Evolutionary conservation across 305 asterid species (phyloP), one percentile per base, ranked within the genome.

Genomic region (Nicotiana rustica): DNA sequence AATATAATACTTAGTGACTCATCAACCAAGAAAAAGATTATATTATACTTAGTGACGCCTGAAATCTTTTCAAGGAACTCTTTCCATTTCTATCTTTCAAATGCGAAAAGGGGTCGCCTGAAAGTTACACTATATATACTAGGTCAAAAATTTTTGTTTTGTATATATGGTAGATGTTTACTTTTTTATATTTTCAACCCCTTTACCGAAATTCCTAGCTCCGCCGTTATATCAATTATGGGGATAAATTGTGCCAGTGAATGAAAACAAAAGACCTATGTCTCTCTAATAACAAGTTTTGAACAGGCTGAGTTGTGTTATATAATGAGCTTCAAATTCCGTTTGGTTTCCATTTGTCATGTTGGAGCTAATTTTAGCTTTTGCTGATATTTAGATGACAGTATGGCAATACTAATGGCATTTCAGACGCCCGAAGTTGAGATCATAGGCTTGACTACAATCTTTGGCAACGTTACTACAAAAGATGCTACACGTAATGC

Each of bases 331-430:
- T 56, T 64, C 81, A 68, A 10, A 10, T 17, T n/a, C 14, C 15
- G 25, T 35, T 21, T 19, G 67, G 69, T 38, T 83, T 12, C 67
- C 68, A 41, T 83, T 17, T 57, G 52, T 19, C 49, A 52, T 47
- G 68, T 77, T 38, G 18, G 60, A 55, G 67, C 83, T 66, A 35
- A 68, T 64, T 60, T 77, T 52, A 41, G 55, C 29, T 83, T 83
- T 9, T 47, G 21, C 81, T 87, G 75, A 59, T 84, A 56, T 83
- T 36, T 93, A 96, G 99, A 96, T 91, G 98, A 96, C 88, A 85
- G 95, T 89, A 90, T 96, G 93, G 94, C 99, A 41, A 89, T 96
- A 86, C 85, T 96, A 14, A 94, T 96, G 99, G 98, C 99, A 59
- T 94, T 94, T 83, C 99, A 96, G 88, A 90, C 97, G 21, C 93